These are phyloP conservation scores for Thermochaetoides dissita DNA, from an alignment of 2,329 filamentous ascomycete genomes.

Conservation along the genomic window DNA sequence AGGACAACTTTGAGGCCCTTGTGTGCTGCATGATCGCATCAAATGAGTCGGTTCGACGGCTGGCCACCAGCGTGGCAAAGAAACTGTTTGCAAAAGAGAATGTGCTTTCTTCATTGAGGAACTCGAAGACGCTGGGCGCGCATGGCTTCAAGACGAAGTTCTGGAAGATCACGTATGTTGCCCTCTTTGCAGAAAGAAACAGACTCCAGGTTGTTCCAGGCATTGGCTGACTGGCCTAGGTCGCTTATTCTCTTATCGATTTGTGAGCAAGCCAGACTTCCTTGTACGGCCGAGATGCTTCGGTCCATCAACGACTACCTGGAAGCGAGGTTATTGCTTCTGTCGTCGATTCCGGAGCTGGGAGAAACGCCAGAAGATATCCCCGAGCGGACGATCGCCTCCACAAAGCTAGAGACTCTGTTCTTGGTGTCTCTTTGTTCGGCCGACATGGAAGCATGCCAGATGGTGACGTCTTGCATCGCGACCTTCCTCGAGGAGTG, in stretches of 20 bases:
- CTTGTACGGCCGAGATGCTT: slow-evolving; percentile 30
- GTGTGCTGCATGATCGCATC: slow-evolving; percentile 40
- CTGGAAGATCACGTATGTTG: slow-evolving; percentile 37
- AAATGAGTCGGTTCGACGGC: slow-evolving; percentile 33
- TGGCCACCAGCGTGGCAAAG: slow-evolving; percentile 33
- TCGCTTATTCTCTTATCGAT: slow-evolving; percentile 32
- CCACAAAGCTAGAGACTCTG: slow-evolving; percentile 45
- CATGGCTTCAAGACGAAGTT: slow-evolving; percentile 29
- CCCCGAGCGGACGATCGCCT: slow-evolving; percentile 37
- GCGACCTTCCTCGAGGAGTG: slow-evolving; percentile 49
- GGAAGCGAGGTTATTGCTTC: slow-evolving; percentile 37
- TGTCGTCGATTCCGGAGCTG: slow-evolving; percentile 36
- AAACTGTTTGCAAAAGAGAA: slow-evolving; percentile 30
- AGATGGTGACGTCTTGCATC: slow-evolving; percentile 48
- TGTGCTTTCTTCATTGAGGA: slow-evolving; percentile 23
- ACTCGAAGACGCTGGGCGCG: slow-evolving; percentile 24
- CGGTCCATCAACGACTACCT: slow-evolving; percentile 41
- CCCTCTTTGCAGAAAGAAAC: neutral
- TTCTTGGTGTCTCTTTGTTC: slow-evolving; percentile 52
- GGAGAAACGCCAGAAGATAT: slow-evolving; percentile 37
- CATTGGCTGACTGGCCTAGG: slow-evolving; percentile 15
- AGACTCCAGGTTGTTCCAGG: no score
- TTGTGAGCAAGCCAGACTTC: slow-evolving; percentile 32
- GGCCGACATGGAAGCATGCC: slow-evolving; percentile 50
- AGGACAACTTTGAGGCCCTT: slow-evolving; percentile 36